Base-by-base conservation (phyloP, 2,329 filamentous ascomycete genomes). In the Colletotrichum sp. region DNA sequence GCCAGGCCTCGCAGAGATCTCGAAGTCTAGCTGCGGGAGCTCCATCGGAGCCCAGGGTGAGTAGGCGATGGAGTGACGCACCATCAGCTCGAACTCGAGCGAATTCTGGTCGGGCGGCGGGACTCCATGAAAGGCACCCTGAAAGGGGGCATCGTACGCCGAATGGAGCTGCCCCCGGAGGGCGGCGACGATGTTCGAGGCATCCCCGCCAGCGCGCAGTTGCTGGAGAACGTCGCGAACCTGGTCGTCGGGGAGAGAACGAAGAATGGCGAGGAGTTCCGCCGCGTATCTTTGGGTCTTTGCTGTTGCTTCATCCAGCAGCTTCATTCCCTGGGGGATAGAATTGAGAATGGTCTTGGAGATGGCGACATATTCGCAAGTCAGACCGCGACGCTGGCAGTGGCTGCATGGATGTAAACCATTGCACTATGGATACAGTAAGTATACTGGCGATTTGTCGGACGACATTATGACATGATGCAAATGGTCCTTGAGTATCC, bases 311-410 rank as follows among this genome's bases (percentile, higher is more conserved):
- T 74, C 67, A 24, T 71, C 48, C 18, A 74, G 52, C 4, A 74
- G 13, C 13, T 55, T 71, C 61, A 74, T 61, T 3, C 72, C 72
- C 12, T 18, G 18, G 3, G 72, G 72, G 16, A 74, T 74, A 5
- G 72, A 74, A 15, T 74, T 71, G 16, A 74, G 67, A 36, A 74
- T 66, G 3, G 67, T 71, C 36, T 74, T 74, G 6, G 67, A 74
- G 3, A 74, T 71, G 4, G 67, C 18, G 15, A 24, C 67, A 16
- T 74, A 74, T 10, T 74, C 61, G 67, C 72, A 74, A 13, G 68
- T 24, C 6, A 74, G 60, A 12, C 72, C 61, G 48, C 72, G 67
- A 21, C 72, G 72, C 15, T 71, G 68, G 15, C 72, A 74, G 21
- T 74, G 67, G 52, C 36, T 71, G 12, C 72, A 74, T 15, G 72